A percentile compares a stretch with the other conserved stretches of the same genome.
Conservation (phyloP, 257 asterid species). For the Salvia splendens region DNA sequence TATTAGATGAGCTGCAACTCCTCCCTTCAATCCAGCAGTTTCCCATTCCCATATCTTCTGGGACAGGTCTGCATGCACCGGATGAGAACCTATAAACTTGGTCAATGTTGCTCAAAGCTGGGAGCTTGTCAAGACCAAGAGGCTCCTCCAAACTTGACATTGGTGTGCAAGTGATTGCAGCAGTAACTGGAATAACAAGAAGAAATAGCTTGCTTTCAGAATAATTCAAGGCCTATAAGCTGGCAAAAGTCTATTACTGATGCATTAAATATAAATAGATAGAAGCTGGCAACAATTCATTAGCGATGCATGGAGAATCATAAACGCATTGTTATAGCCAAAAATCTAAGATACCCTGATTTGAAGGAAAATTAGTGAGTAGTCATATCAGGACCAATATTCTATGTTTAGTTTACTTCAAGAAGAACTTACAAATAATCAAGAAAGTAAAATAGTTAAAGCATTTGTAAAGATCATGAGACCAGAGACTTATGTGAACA, state of each 20-base stretch:
- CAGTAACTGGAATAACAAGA: slow-evolving; percentile 33
- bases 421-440: neutral
- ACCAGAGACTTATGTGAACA: slow-evolving; percentile 4
- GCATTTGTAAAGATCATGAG: neutral
- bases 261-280: slow-evolving; percentile 16
- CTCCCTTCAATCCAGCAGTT: slow-evolving; percentile 86
- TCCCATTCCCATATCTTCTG: slow-evolving; percentile 74
- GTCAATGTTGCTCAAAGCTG: slow-evolving; percentile 77
- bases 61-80: slow-evolving; percentile 74
- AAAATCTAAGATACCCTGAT: slow-evolving; percentile 20
- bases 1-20: slow-evolving; percentile 84
- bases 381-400: slow-evolving; percentile 2
- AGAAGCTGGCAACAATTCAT: slow-evolving; percentile 27
- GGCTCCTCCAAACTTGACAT: slow-evolving; percentile 99
- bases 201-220: slow-evolving; percentile 28
- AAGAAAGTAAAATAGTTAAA: slow-evolving; percentile 2
- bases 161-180: slow-evolving; percentile 38
- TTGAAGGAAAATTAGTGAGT: neutral
- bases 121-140: slow-evolving; percentile 82
- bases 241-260: slow-evolving; percentile 29
- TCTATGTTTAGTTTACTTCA: slow-evolving; percentile 4
- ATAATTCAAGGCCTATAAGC: slow-evolving; percentile 9
- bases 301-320: slow-evolving; percentile 16
- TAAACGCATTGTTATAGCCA: slow-evolving; percentile 8
- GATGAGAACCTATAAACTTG: slow-evolving; percentile 60